Conservation (phyloP, 345 rosid genomes). For the Aurinia saxatilis region DNA sequence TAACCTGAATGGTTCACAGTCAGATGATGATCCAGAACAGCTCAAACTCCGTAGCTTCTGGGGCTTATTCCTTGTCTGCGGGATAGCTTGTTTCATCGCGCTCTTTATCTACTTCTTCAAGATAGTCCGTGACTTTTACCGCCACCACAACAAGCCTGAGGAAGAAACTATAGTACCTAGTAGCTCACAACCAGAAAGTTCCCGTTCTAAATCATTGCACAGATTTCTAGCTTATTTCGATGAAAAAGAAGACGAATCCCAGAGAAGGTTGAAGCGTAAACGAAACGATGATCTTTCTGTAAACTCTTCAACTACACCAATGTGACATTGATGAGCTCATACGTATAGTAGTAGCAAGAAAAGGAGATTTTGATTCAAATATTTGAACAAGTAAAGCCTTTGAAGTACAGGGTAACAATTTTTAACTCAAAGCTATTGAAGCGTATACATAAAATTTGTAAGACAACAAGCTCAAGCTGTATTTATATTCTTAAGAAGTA, state of each 20-base stretch:
- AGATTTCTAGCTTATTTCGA: constrained; percentile 63
- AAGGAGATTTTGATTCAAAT: constrained; percentile 19
- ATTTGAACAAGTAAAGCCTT: no score
- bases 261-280: constrained; percentile 55
- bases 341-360: background rate
- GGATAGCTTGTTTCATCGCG: constrained; percentile 53
- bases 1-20: constrained; percentile 21
- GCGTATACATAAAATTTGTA: constrained; percentile 2
- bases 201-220: constrained; percentile 45
- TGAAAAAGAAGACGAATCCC: constrained; percentile 42
- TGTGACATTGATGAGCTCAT: constrained; percentile 6
- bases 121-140: constrained; percentile 44
- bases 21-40: constrained; percentile 46
- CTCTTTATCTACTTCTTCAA: constrained; percentile 50
- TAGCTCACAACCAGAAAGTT: constrained; percentile 8
- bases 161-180: constrained; percentile 26
- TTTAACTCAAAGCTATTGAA: background rate
- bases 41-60: constrained; percentile 68
- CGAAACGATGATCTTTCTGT: constrained; percentile 31
- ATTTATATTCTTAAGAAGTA: background rate
- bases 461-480: constrained; percentile 2
- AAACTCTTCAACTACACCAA: constrained; percentile 21
- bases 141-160: constrained; percentile 18
- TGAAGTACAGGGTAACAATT: background rate
- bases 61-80: constrained; percentile 76